These are phyloP conservation scores for Phytopythium cucurbitacearum DNA, from an alignment of 352 stramenopile species.

Conservation along the genomic window DNA sequence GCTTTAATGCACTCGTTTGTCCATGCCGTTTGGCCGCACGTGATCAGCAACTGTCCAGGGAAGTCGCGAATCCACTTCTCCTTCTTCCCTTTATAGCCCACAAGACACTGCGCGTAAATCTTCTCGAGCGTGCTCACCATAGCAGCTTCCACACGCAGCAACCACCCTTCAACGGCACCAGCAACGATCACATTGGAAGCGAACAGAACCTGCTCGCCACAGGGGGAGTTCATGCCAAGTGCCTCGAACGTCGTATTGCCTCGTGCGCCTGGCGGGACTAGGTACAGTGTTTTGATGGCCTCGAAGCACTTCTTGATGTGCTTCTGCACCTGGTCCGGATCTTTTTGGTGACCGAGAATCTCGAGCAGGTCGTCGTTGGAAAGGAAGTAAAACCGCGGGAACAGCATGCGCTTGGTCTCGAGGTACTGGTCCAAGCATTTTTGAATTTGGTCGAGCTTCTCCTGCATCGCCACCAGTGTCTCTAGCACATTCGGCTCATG, in stretches of 20 bases:
- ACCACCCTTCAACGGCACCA: conserved; percentile 89
- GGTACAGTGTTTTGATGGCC: conserved; percentile 77
- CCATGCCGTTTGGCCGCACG: conserved; percentile 90
- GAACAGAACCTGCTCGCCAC: conserved; percentile 84
- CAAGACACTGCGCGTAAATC: conserved; percentile 78
- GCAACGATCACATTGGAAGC: conserved; percentile 85
- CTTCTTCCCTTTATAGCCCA: conserved; percentile 91
- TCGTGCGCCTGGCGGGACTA: conserved; percentile 58
- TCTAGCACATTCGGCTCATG: conserved; percentile 52
- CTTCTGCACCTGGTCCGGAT: conserved; percentile 87
- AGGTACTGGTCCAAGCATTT: conserved; percentile 87
- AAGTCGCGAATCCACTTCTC: conserved; percentile 95
- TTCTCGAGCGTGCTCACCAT: conserved; percentile 87
- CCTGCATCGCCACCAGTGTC: conserved; percentile 78
- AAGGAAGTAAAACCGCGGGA: conserved; percentile 86
- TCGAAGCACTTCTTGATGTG: conserved; percentile 93
- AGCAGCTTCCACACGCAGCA: conserved; percentile 75
- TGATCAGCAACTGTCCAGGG: conserved; percentile 91
- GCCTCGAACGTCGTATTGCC: conserved; percentile 88
- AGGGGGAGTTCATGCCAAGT: conserved; percentile 87
- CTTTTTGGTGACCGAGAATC: conserved; percentile 85
- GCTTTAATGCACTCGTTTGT: conserved; percentile 93
- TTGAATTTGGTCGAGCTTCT: conserved; percentile 85
- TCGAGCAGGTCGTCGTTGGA: conserved; percentile 88
- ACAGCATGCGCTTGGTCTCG: conserved; percentile 85